These are phyloP conservation scores for Conidiobolus incongruus DNA, from an alignment of 371 early-diverging fungal genomes.

Conservation along the genomic window DNA sequence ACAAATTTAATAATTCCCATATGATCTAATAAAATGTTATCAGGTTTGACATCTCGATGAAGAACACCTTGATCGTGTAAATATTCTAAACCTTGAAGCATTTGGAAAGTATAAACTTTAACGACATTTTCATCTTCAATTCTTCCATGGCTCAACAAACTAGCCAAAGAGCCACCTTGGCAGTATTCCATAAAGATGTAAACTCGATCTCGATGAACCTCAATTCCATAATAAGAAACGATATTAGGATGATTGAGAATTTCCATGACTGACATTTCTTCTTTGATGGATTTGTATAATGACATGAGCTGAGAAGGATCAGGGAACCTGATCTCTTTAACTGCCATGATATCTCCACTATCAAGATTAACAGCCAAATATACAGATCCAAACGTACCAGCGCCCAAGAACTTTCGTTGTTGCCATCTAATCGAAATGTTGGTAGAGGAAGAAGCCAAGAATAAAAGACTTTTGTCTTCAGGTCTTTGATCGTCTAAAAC, in stretches of 20 bases:
- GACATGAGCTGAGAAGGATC: constrained; percentile 40
- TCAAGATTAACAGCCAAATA: constrained; percentile 66
- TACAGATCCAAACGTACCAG: constrained; percentile 72
- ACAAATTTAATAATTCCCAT: constrained; percentile 58
- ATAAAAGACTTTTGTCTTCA: constrained; percentile 50
- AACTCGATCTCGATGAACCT: constrained; percentile 75
- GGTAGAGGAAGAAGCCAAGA: constrained; percentile 47
- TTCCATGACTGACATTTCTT: constrained; percentile 81
- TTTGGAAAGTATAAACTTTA: constrained; percentile 57
- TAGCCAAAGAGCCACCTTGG: constrained; percentile 56
- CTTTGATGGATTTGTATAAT: constrained; percentile 49
- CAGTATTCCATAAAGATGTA: constrained; percentile 91
- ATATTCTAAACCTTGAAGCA: constrained; percentile 75
- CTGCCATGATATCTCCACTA: constrained; percentile 74
- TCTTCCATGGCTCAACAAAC: constrained; percentile 53
- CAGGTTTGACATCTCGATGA: constrained; percentile 83
- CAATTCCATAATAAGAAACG: constrained; percentile 74
- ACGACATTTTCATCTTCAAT: constrained; percentile 50
- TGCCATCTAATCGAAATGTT: constrained; percentile 69
- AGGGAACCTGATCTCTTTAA: constrained; percentile 79
- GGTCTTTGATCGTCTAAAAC: constrained; percentile 53
- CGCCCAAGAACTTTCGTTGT: constrained; percentile 66
- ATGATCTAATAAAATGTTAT: constrained; percentile 61
- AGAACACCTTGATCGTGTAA: constrained; percentile 68
- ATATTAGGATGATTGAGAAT: constrained; percentile 76